Conservation (phyloP, 192 early-diverging fungal genomes). For the Backusella morwellensis region DNA sequence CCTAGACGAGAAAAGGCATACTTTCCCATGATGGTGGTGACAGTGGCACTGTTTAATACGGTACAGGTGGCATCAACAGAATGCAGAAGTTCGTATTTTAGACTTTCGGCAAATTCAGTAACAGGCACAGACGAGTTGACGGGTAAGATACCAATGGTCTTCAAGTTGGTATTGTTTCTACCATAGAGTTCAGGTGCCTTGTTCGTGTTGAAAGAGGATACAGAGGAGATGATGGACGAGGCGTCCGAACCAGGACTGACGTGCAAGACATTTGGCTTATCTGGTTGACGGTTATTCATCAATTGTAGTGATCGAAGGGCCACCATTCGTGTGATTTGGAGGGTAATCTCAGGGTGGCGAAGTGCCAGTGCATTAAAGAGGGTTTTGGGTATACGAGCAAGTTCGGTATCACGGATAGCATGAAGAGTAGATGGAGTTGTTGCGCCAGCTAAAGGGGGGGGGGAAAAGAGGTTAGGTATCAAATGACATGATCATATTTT, state of each 20-base stretch:
- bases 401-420: conserved; percentile 96
- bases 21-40: conserved; percentile 80
- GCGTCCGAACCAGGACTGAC: neutral
- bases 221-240: conserved; percentile 16
- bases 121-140: conserved; percentile 81
- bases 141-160: conserved; percentile 92
- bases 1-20: conserved; percentile 92
- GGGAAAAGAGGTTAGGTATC: neutral
- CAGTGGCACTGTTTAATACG: conserved; percentile 78
- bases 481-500: neutral
- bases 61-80: conserved; percentile 68
- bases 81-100: conserved; percentile 68
- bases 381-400: conserved; percentile 93
- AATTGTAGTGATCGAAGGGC: conserved; percentile 66
- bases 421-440: conserved; percentile 85
- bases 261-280: neutral
- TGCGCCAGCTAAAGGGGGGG: conserved; percentile 40
- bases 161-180: conserved; percentile 89
- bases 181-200: conserved; percentile 40
- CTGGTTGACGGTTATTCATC: conserved; percentile 16
- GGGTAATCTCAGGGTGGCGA: conserved; percentile 87
- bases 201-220: neutral
- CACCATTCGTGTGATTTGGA: conserved; percentile 88
- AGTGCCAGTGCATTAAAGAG: conserved; percentile 90
- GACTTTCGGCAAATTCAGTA: conserved; percentile 80